Base-by-base conservation (phyloP, 768 basidiomycete species). In the Rhizopogon vesiculosus region DNA sequence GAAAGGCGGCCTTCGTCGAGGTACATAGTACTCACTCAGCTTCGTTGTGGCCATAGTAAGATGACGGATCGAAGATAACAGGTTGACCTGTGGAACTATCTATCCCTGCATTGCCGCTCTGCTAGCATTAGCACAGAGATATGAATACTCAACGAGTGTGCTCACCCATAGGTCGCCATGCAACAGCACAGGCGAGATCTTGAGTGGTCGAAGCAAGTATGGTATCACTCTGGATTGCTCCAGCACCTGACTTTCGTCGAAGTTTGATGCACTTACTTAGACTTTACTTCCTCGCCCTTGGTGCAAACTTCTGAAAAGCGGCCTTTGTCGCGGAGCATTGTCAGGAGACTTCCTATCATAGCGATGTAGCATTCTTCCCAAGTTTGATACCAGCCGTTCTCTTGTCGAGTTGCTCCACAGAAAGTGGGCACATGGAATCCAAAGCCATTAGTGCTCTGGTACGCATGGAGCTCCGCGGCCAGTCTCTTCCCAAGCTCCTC, bases 151-250 rank as follows among this genome's bases (percentile, higher is more conserved):
- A 25, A 53, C 38, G 38, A 55, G 40, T 3, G 35, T 29, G 41
- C 42, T 16, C 67, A 87, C 89, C 89, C 90, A 92, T 38, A 91
- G 75, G 65, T 91, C 90, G 1, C 90, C 90, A 59, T 92, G 90
- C 9, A 91, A 66, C 19, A 91, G 76, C 2, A 85, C 87, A 1
- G 90, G 90, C 42, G 81, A 68, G 31, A 89, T 76, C 10, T 68
- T 66, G 51, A 91, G 69, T 2, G 76, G 69, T 15, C 78, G 78
- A 42, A 92, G 77, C 25, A 92, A 73, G 61, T 78, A 79, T 2
- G 90, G 88, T 62, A 91, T 84, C n/a, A 86, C 85, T 48, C 89
- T 91, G 63, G 6, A 43, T 12, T 16, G n/a, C 44, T 42, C 33
- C 16, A 42, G 41, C 29, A 42, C 7, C 43, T 46, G 16, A 39